Base-by-base conservation (phyloP, 495 filamentous ascomycete genomes). In the Hyaloscypha hepaticicola region DNA sequence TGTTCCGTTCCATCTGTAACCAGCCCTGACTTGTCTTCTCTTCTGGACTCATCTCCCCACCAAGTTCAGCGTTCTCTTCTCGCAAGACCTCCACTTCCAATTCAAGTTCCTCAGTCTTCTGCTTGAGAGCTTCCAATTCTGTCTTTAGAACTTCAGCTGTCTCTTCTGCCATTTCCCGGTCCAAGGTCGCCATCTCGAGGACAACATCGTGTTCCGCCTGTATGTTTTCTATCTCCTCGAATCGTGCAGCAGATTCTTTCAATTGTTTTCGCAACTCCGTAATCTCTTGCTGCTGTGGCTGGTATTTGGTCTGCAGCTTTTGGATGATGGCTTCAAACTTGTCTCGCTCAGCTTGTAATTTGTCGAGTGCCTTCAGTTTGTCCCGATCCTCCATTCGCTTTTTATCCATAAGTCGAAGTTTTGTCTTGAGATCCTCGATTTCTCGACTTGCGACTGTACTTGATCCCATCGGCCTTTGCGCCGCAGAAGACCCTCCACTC, bases 101-200 rank as follows among this genome's bases (percentile, higher is more conserved):
- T 70, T 94, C 84, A 2, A 96, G 79, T 74, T 98, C 95, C 72
- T 98, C 92, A 6, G 85, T 77, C 68, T 86, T 91, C 29, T 80
- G 75, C 67, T 89, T 88, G 51, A 96, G 75, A 5, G 84, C 79
- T n/a, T 96, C 90, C 22, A 93, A 80, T 74, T 98, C 95, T 2
- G 84, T 82, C 72, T 90, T 93, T 33, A 88, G 79, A 21, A 85
- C 83, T 66, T 98, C 95, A 6, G 90, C 88, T 38, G 86, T 90
- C 72, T 98, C 94, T 74, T 97, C 94, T 2, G 95, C 96, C 92
- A 98, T 97, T 75, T 98, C 94, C 19, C 92, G 83, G 72, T 99
- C 95, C 22, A 99, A 78, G 0, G 89, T 88, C 21, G 91, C 91
- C 78, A 96, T 88, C 78, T 99, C 96, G 76, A 97, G 77, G 19